Percentiles rank a stretch among this genome's conserved stretches.
These are phyloP conservation scores for Trichoderma sp. DNA, from an alignment of 2,329 filamentous ascomycete genomes.

Conservation along the genomic window DNA sequence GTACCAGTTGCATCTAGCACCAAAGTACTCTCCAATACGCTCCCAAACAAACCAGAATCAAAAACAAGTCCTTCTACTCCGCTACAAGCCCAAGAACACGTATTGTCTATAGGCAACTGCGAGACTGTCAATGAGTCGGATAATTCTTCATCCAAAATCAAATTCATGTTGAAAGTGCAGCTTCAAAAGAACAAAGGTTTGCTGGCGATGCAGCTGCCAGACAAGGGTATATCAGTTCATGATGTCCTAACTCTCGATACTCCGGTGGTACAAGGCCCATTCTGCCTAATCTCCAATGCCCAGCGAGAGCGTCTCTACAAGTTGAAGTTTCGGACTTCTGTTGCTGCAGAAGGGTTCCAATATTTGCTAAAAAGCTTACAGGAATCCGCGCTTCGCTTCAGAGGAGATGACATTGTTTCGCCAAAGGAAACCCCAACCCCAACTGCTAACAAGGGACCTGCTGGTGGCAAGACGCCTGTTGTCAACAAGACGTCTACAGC, in stretches of 20 bases:
- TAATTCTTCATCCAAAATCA: slow-evolving; percentile 14
- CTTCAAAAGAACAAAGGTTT: slow-evolving; percentile 26
- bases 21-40: background rate
- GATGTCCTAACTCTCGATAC: slow-evolving; percentile 31
- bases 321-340: slow-evolving; percentile 28
- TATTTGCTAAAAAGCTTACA: slow-evolving; percentile 26
- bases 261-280: slow-evolving; percentile 28
- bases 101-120: slow-evolving; percentile 29
- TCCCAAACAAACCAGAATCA: background rate
- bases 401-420: background rate
- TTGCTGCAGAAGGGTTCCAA: slow-evolving; percentile 27
- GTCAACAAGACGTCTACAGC: too few species aligned
- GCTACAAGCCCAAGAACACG: slow-evolving; percentile 18
- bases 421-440: background rate
- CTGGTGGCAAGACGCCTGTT: background rate
- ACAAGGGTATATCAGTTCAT: slow-evolving; percentile 26
- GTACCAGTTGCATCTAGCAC: too few species aligned
- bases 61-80: background rate
- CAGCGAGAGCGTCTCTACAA: slow-evolving; percentile 19
- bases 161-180: slow-evolving; percentile 29
- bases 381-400: slow-evolving; percentile 20
- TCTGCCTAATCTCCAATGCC: slow-evolving; percentile 29
- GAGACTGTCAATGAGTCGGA: slow-evolving; percentile 25
- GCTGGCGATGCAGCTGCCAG: slow-evolving; percentile 28
- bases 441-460: background rate